Evolutionary conservation across 176 grass and related monocot species (phyloP).

Genomic region (Miscanthus lutarioriparius): DNA sequence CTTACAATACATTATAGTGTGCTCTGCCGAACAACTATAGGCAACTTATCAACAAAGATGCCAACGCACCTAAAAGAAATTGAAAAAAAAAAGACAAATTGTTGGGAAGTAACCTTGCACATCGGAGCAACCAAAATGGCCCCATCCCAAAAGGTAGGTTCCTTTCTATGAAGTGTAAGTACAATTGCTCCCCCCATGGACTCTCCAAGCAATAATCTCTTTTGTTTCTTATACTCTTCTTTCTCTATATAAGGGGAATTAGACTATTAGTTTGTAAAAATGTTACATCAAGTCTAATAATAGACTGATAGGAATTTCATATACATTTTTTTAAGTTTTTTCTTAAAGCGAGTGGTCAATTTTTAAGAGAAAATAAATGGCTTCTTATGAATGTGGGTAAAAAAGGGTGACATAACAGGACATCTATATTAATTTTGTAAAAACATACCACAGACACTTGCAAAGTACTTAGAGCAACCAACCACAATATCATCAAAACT

Average conservation of each 20-base stretch:
- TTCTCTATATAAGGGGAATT: slow-evolving; percentile 38
- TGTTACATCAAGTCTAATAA: neutral
- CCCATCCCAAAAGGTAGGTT: slow-evolving; percentile 66
- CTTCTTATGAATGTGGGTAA: neutral
- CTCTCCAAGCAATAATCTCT: slow-evolving; percentile 66
- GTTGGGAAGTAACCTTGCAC: slow-evolving; percentile 58
- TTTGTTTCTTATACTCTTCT: slow-evolving; percentile 34
- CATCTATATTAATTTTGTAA: neutral
- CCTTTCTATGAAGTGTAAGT: slow-evolving; percentile 66
- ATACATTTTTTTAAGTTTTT: neutral
- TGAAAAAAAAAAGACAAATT: neutral
- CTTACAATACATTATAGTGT: neutral
- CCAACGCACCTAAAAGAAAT: neutral
- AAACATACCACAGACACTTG: slow-evolving; percentile 55
- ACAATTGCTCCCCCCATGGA: slow-evolving; percentile 79
- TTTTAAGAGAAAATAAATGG: neutral
- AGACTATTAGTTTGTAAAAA: neutral
- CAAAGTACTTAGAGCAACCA: slow-evolving; percentile 57
- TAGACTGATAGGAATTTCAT: neutral
- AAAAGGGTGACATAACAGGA: neutral
- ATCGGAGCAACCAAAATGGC: slow-evolving; percentile 69
- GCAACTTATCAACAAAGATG: neutral
- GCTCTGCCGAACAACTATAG: neutral
- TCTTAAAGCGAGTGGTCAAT: neutral
- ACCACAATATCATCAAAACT: slow-evolving; percentile 46